Base-by-base conservation (phyloP, 2,329 filamentous ascomycete genomes). In the Pseudodiploospora longispora region DNA sequence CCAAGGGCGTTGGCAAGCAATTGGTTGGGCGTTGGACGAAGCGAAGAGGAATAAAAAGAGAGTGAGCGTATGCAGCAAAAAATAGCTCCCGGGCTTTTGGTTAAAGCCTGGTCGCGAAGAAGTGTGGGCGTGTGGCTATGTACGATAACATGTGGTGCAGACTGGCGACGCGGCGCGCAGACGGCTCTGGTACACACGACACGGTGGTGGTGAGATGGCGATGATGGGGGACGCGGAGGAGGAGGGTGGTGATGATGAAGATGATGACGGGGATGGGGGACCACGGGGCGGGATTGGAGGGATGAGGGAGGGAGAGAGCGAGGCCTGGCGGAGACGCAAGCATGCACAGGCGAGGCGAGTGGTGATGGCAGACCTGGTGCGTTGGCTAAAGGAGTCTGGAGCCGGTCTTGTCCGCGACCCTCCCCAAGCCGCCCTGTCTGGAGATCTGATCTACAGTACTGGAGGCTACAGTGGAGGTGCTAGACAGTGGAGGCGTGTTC, bases 331-430 rank as follows among this genome's bases (percentile, higher is more conserved):
- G 38, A 35, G 33, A 42, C 28, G 34, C 34, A 36, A 31, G 28
- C 40, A 27, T 31, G 33, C 40, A 28, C 40, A 36, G 32, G 43
- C 48, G 43, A 48, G 32, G 38, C 40, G 39, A 36, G 45, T 41
- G 38, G 47, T 46, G 43, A 51, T 52, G 50, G 52, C 48, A 43
- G 40, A 50, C 40, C 41, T 52, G 46, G 48, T 54, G 51, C 46
- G 46, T 44, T 47, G 46, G 46, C 46, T 27, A 40, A 31, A 36
- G 42, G 33, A 30, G 29, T 41, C 45, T 47, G 38, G 38, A 47
- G 42, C 45, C 45, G 45, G 45, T 38, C 46, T 19, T 41, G 46
- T 27, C 46, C 46, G 46, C 41, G 36, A 31, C 41, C 41, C 42
- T 29, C 40, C 32, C 32, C 36, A 31, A 12, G 9, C 28, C 28